A percentile compares a stretch with the other conserved stretches of the same genome.
These are phyloP conservation scores for Saccharomycopsis javanensis DNA, from an alignment of 805 yeast genomes.

Conservation along the genomic window DNA sequence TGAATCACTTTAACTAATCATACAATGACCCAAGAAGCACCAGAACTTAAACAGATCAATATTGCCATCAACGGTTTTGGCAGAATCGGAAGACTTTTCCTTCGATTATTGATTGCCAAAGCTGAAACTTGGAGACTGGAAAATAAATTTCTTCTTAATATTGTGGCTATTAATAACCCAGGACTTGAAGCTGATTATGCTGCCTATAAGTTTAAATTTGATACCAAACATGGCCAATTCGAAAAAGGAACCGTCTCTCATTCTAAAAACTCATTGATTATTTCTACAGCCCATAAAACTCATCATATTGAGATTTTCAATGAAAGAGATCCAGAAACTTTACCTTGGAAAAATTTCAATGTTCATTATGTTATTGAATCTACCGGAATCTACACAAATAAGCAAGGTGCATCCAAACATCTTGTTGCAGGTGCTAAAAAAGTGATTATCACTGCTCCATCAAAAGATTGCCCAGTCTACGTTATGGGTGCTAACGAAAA, in stretches of 20 bases:
- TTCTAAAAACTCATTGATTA: slow-evolving; percentile 50
- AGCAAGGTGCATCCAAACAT: slow-evolving; percentile 59
- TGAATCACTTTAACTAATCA: not conserved
- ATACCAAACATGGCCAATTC: slow-evolving; percentile 85
- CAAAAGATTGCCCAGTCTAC: slow-evolving; percentile 64
- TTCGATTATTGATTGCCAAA: slow-evolving; percentile 16
- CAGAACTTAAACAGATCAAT: slow-evolving; percentile 17
- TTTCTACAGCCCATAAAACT: slow-evolving; percentile 41
- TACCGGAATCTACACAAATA: slow-evolving; percentile 62
- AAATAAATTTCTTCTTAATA: slow-evolving; percentile 66
- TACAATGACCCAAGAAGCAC: not conserved
- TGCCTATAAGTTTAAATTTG: slow-evolving; percentile 92
- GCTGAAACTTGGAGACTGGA: slow-evolving; percentile 41
- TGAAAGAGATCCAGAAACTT: slow-evolving; percentile 57
- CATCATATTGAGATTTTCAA: slow-evolving; percentile 40
- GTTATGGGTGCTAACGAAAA: slow-evolving; percentile 62
- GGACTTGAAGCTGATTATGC: slow-evolving; percentile 86
- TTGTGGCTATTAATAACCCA: slow-evolving; percentile 87
- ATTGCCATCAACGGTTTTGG: slow-evolving; percentile 30
- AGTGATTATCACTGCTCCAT: slow-evolving; percentile 65
- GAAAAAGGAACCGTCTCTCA: slow-evolving; percentile 53
- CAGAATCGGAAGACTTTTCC: slow-evolving; percentile 28
- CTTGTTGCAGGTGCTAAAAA: slow-evolving; percentile 67
- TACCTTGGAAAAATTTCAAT: slow-evolving; percentile 58
- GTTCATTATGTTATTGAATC: slow-evolving; percentile 61